Base-by-base conservation (phyloP, 2,329 filamentous ascomycete genomes). In the Hysterium pulicare region DNA sequence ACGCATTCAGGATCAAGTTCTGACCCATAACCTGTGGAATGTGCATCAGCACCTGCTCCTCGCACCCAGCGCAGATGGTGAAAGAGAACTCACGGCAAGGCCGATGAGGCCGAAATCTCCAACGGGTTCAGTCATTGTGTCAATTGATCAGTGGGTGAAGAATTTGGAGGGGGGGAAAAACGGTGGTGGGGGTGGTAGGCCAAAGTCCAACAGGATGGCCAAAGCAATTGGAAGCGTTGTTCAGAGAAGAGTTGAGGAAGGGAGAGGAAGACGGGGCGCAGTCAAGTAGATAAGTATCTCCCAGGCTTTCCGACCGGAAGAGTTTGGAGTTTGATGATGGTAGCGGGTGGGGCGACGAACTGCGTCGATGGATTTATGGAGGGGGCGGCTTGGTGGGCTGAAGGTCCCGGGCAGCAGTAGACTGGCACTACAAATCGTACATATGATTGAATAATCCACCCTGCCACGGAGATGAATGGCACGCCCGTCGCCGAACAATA, bases 51-150 rank as follows among this genome's bases (percentile, higher is more conserved):
- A 46, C 30, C 26, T 41, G 16, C 48, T 37, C 32, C 20, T 26
- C n/a, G 11, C 20, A 34, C 33, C 28, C 33, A 36, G 38, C 13
- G 9, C 16, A 16, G 22, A 13, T 1, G 24, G 20, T 20, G 40
- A 38, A 44, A 19, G 36, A 41, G 21, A 34, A 63, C 65, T 51
- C 57, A 68, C 65, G 54, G 72, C 73, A 54, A 76, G 64, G 63
- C 73, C 73, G 59, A 76, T 76, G 62, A 76, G 71, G 66, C 73
- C 72, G 63, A 74, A 75, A 65, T 76, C 73, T 64, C 73, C 73
- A 49, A 66, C 64, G 40, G 64, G 45, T 67, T 68, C 61, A 61
- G 64, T 52, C 62, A 66, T 66, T 48, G 41, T 62, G 54, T 39
- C 35, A 40, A 38, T 32, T 52, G 45, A 46, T 53, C 46, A 16